phyloP scores from a whole-genome alignment of 2,329 filamentous ascomycete genomes.

The Metarhizium robertsii region DNA sequence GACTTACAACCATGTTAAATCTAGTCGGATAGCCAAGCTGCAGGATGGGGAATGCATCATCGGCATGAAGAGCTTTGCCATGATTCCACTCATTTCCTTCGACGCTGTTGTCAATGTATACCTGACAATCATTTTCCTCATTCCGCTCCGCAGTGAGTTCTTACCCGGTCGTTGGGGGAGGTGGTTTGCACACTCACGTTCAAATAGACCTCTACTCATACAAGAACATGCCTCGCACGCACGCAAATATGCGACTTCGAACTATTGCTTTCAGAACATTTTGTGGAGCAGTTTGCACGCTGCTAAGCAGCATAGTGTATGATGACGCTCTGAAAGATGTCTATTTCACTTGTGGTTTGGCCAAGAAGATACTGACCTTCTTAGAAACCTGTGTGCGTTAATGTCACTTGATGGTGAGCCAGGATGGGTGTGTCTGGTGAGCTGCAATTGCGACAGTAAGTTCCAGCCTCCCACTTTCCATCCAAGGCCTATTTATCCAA shows the following conservation, averaged over 20 bases:
- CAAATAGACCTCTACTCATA: slow-evolving; percentile 44
- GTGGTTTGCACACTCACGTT: neutral
- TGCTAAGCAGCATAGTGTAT: slow-evolving; percentile 48
- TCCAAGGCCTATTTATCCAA: neutral
- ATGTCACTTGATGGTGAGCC: slow-evolving; percentile 51
- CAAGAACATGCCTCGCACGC: slow-evolving; percentile 33
- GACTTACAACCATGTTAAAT: neutral
- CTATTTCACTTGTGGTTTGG: neutral
- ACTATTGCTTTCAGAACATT: slow-evolving; percentile 49
- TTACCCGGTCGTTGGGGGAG: neutral
- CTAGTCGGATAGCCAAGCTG: slow-evolving; percentile 47
- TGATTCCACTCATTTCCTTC: slow-evolving; percentile 53
- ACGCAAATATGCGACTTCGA: slow-evolving; percentile 33
- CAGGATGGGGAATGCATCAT: slow-evolving; percentile 49
- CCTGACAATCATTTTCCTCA: slow-evolving; percentile 52
- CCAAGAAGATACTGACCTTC: neutral
- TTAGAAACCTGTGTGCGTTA: slow-evolving; percentile 48
- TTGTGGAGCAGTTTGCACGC: slow-evolving; percentile 46
- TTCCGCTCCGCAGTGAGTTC: slow-evolving; percentile 44
- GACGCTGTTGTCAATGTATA: slow-evolving; percentile 55
- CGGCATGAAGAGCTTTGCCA: slow-evolving; percentile 47
- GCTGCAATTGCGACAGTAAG: slow-evolving; percentile 54
- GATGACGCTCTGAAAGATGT: slow-evolving; percentile 9
- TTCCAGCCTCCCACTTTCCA: slow-evolving; percentile 4
- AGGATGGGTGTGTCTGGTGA: slow-evolving; percentile 57